Percentiles rank a stretch among this genome's conserved stretches.
These are phyloP conservation scores for Plasmodium sp. DNA, from an alignment of 169 alveolate genomes.

Conservation along the genomic window DNA sequence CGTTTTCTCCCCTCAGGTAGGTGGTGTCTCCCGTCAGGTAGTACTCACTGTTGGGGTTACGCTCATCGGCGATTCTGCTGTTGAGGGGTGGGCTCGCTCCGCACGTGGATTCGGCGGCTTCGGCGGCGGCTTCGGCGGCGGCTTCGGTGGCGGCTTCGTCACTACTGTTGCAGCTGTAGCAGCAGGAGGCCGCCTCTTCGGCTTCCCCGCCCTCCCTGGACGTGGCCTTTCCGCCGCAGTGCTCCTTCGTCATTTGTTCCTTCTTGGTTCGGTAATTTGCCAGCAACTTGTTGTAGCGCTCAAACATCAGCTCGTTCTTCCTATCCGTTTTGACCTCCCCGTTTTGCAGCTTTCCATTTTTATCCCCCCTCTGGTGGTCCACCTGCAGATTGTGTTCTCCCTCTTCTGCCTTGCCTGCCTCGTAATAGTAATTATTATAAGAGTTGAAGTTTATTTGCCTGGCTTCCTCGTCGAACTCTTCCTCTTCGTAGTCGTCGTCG, in stretches of 20 bases:
- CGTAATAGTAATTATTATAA: slow-evolving; percentile 41
- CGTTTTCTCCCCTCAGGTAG: slow-evolving; percentile 9
- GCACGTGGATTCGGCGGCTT: background rate
- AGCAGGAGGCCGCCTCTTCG: background rate
- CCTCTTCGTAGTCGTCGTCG: slow-evolving; percentile 14
- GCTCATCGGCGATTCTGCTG: background rate
- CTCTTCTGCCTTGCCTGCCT: slow-evolving; percentile 1
- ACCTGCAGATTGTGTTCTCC: background rate
- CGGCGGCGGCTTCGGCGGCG: background rate
- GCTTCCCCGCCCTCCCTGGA: background rate
- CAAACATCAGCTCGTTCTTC: slow-evolving; percentile 14
- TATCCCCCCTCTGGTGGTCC: background rate
- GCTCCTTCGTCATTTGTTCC: background rate
- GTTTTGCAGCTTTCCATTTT: background rate
- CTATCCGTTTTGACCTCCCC: background rate
- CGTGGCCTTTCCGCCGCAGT: background rate
- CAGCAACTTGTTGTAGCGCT: slow-evolving; percentile 43
- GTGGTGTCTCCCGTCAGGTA: background rate
- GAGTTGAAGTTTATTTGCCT: slow-evolving; percentile 40
- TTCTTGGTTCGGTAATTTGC: background rate
- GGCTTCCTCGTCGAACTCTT: slow-evolving; percentile 32
- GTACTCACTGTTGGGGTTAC: background rate
- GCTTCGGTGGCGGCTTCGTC: background rate
- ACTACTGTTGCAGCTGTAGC: slow-evolving; percentile 2
- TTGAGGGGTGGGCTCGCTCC: background rate